These are phyloP conservation scores for Paramecium sonneborni DNA, from an alignment of 73 alveolate species.

Conservation along the genomic window DNA sequence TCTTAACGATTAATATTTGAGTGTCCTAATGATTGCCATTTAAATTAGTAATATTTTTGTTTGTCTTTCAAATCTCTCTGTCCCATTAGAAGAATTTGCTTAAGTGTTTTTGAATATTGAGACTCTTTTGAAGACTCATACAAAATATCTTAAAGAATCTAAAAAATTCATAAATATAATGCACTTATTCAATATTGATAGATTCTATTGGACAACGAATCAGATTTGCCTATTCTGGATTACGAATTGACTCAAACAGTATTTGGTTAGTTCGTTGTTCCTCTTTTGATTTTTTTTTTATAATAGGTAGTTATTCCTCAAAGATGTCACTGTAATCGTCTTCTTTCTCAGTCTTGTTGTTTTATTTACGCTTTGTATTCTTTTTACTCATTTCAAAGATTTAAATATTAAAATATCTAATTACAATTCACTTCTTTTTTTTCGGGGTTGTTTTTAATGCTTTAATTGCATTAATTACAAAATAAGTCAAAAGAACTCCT, in stretches of 20 bases:
- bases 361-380: background rate
- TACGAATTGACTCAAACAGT: background rate
- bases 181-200: slow-evolving; percentile 21
- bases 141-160: slow-evolving; percentile 22
- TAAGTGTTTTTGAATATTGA: background rate
- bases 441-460: background rate
- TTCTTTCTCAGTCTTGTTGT: background rate
- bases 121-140: slow-evolving; percentile 58
- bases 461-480: background rate
- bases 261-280: background rate
- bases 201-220: slow-evolving; percentile 30
- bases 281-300: background rate
- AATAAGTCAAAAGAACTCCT: background rate
- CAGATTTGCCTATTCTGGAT: background rate
- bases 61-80: slow-evolving; percentile 42
- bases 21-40: slow-evolving; percentile 52
- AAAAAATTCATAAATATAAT: background rate
- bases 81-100: background rate
- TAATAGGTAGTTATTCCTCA: slow-evolving; percentile 30
- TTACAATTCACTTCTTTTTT: background rate
- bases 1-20: background rate
- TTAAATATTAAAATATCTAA: background rate
- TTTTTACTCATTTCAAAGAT: slow-evolving; percentile 29
- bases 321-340: slow-evolving; percentile 44
- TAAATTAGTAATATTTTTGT: slow-evolving; percentile 21